Evolutionary conservation across 257 asterid genomes (phyloP).

Genomic region (Ocimum tenuiflorum): DNA sequence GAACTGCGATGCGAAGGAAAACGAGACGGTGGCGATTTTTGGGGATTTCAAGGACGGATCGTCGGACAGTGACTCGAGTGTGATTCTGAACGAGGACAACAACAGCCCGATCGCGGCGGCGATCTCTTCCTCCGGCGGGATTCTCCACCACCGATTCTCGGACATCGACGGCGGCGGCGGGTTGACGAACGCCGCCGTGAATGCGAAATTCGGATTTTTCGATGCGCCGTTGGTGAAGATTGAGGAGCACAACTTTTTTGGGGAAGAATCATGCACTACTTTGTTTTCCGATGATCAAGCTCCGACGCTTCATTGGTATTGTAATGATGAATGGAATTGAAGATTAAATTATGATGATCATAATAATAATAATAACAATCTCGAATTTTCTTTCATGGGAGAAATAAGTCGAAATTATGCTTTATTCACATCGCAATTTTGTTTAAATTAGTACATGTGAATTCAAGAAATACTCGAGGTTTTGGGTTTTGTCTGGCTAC

Average conservation of each 20-base stretch:
- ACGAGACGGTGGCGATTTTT: constrained; percentile 21
- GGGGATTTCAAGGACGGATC: constrained; percentile 62
- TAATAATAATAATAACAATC: neutral
- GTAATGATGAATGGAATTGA: constrained; percentile 68
- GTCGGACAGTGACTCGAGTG: constrained; percentile 74
- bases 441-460: constrained; percentile 29
- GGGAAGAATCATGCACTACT: constrained; percentile 68
- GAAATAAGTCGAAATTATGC: neutral
- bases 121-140: constrained; percentile 40
- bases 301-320: constrained; percentile 77
- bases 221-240: constrained; percentile 60
- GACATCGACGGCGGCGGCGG: constrained; percentile 20
- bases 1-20: constrained; percentile 20
- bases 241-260: constrained; percentile 75
- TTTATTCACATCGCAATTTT: constrained; percentile 27
- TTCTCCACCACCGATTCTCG: constrained; percentile 30
- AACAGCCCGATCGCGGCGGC: constrained; percentile 44
- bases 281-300: constrained; percentile 77
- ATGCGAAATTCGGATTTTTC: constrained; percentile 21
- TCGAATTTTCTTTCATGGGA: neutral
- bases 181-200: neutral
- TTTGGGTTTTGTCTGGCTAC: neutral
- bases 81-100: constrained; percentile 64
- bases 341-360: too few relatives aligned
- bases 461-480: constrained; percentile 1